Evolutionary conservation across 306 rosid species (phyloP).

Genomic region (Macrotyloma uniflorum): DNA sequence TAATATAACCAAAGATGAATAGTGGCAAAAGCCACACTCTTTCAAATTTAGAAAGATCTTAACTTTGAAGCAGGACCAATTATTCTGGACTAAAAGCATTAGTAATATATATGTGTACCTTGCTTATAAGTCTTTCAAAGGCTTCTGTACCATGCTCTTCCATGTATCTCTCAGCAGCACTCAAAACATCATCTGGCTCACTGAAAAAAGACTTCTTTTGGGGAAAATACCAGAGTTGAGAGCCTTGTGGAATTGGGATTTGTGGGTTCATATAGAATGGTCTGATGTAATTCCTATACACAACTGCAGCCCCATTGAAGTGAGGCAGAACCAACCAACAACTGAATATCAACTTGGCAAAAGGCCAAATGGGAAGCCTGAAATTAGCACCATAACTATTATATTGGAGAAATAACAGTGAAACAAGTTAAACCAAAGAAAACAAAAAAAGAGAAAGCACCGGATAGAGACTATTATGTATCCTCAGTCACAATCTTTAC

Average conservation of each 20-base stretch:
- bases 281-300: slow-evolving; percentile 69
- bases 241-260: slow-evolving; percentile 43
- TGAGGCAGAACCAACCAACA: slow-evolving; percentile 97
- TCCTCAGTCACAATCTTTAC: not conserved
- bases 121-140: slow-evolving; percentile 79
- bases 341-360: slow-evolving; percentile 72
- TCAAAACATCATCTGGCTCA: slow-evolving; percentile 70
- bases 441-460: not conserved
- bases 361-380: slow-evolving; percentile 88
- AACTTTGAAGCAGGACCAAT: not conserved
- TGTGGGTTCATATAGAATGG: slow-evolving; percentile 88
- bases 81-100: not conserved
- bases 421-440: not conserved
- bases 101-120: slow-evolving; percentile 48
- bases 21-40: not conserved
- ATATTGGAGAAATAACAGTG: not conserved
- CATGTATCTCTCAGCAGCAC: slow-evolving; percentile 81
- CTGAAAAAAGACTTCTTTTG: slow-evolving; percentile 60
- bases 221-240: slow-evolving; percentile 82
- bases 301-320: slow-evolving; percentile 89
- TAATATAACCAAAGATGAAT: not conserved
- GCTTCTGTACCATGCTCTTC: slow-evolving; percentile 80
- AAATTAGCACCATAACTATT: slow-evolving; percentile 15
- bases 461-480: not conserved
- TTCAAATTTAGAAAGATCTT: not conserved